phyloP scores from a whole-genome alignment of 2,329 filamentous ascomycete species.

The Fusarium tanahbumbuense region DNA sequence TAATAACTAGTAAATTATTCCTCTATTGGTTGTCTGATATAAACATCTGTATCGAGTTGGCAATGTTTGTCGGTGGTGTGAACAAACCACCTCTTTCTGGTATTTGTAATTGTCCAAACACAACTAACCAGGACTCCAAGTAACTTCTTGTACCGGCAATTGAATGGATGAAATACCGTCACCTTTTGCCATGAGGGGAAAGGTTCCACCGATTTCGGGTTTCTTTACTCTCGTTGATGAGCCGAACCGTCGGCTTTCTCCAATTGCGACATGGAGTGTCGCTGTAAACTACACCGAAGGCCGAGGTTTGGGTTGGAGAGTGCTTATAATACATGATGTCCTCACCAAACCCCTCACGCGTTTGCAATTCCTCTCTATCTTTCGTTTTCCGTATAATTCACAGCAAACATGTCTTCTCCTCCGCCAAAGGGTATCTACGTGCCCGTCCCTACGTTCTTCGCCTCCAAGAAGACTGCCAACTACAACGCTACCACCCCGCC shows the following conservation, averaged over 20 bases:
- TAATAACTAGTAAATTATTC: no score
- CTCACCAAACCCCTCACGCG: slow-evolving; percentile 28
- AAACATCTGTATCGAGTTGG: not conserved
- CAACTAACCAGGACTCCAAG: fast-evolving
- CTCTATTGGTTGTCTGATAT: not conserved
- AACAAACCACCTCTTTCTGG: not conserved
- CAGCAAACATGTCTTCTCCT: slow-evolving; percentile 42
- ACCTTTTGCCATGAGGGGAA: slow-evolving; percentile 7
- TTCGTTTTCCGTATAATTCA: not conserved
- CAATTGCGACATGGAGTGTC: slow-evolving; percentile 30
- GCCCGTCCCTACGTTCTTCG: slow-evolving; percentile 74
- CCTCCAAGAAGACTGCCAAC: slow-evolving; percentile 53
- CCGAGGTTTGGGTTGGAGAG: slow-evolving; percentile 34
- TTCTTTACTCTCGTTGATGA: slow-evolving; percentile 19
- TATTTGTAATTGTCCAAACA: not conserved
- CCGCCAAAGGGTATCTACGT: slow-evolving; percentile 69
- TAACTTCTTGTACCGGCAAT: not conserved
- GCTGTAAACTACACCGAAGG: slow-evolving; percentile 42
- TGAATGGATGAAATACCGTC: not conserved
- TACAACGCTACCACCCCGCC: slow-evolving; percentile 60
- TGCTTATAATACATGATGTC: slow-evolving; percentile 39
- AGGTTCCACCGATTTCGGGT: slow-evolving; percentile 19
- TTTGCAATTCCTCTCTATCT: not conserved
- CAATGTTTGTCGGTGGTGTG: fast-evolving
- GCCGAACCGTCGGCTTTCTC: slow-evolving; percentile 10